phyloP scores from a whole-genome alignment of 805 yeast species.

The Lipomyces lipofer region DNA sequence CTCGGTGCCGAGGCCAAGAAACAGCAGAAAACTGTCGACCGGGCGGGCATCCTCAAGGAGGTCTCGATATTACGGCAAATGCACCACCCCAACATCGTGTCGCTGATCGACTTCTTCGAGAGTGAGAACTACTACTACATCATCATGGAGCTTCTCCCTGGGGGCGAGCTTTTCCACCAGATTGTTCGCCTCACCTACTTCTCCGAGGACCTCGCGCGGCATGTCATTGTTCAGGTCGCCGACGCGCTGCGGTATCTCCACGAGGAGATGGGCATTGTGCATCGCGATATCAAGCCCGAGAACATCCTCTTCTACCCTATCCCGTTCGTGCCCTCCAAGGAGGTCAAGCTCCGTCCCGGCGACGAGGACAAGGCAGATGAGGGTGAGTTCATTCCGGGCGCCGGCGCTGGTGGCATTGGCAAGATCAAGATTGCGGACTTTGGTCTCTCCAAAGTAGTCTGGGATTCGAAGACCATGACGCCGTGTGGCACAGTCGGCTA shows the following conservation, averaged over 20 bases:
- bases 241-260: slow-evolving; percentile 70
- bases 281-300: slow-evolving; percentile 82
- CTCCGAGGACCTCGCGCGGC: slow-evolving; percentile 69
- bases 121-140: slow-evolving; percentile 56
- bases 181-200: slow-evolving; percentile 76
- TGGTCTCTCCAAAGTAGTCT: slow-evolving; percentile 87
- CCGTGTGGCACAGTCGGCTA: slow-evolving; percentile 99
- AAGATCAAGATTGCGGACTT: slow-evolving; percentile 89
- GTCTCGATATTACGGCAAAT: slow-evolving; percentile 70
- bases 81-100: slow-evolving; percentile 61
- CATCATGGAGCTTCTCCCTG: slow-evolving; percentile 65
- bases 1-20: slow-evolving; percentile 28
- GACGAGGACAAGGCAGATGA: slow-evolving; percentile 68
- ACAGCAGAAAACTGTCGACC: slow-evolving; percentile 33
- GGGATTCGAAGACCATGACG: slow-evolving; percentile 86
- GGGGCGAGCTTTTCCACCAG: slow-evolving; percentile 81
- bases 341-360: slow-evolving; percentile 40
- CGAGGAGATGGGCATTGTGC: slow-evolving; percentile 69
- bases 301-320: slow-evolving; percentile 65
- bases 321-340: slow-evolving; percentile 44
- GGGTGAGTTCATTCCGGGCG: slow-evolving; percentile 74
- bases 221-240: slow-evolving; percentile 71
- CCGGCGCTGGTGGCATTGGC: slow-evolving; percentile 95
- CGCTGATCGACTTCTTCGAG: slow-evolving; percentile 56
- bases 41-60: slow-evolving; percentile 64